These are phyloP conservation scores for Hypoxylon crocopeplum DNA, from an alignment of 495 filamentous ascomycete genomes.

Conservation along the genomic window DNA sequence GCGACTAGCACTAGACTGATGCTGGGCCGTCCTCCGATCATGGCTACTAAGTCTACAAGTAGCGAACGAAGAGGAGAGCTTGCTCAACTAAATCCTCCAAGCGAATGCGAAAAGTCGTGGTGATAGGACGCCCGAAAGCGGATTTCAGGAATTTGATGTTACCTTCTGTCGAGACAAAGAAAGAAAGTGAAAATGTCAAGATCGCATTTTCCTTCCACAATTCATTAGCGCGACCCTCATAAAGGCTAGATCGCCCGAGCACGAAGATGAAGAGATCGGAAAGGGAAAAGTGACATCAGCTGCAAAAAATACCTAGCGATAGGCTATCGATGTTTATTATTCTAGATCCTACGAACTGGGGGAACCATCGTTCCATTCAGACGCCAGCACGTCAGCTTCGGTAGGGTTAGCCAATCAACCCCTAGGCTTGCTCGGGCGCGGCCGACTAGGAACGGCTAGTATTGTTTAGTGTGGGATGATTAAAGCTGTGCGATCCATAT, in stretches of 20 bases:
- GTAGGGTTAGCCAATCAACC: not conserved
- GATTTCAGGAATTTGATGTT: not conserved
- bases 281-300: not conserved
- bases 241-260: not conserved
- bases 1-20: slow-evolving; percentile 7
- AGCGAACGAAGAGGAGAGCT: too few species aligned
- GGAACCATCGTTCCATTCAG: not conserved
- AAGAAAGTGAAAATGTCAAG: not conserved
- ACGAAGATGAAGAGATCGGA: not conserved
- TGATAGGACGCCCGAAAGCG: not conserved
- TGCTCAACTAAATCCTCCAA: not conserved
- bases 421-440: not conserved
- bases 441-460: not conserved
- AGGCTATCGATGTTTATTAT: too few species aligned
- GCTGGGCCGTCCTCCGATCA: slow-evolving; percentile 23
- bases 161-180: not conserved
- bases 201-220: not conserved
- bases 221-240: not conserved
- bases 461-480: not conserved
- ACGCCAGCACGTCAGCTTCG: not conserved
- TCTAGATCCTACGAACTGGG: not conserved
- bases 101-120: not conserved
- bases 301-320: not conserved
- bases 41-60: not conserved
- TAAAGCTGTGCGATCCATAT: not conserved